Conservation (phyloP, 345 rosid species). For the Eutrema heterophyllum region DNA sequence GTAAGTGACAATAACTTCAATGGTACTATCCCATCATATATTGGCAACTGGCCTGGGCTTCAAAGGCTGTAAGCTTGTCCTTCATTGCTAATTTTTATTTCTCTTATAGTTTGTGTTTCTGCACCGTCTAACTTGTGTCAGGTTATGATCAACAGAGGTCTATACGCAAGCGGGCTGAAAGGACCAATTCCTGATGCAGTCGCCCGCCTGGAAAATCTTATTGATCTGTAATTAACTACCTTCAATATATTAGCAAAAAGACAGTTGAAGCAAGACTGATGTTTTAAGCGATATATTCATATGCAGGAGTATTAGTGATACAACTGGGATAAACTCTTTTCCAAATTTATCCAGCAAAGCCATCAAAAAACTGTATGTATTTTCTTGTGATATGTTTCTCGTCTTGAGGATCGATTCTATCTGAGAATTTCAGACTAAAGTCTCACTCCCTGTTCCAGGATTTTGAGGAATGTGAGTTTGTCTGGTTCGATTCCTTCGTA, state of each 20-base stretch:
- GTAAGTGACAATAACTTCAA: conserved; percentile 60
- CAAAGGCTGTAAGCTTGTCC: conserved; percentile 47
- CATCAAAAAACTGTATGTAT: neutral
- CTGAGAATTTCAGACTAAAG: neutral
- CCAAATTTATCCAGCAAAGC: conserved; percentile 32
- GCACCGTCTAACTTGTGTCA: neutral
- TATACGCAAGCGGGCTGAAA: conserved; percentile 43
- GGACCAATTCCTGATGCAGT: conserved; percentile 44
- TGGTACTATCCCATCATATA: conserved; percentile 53
- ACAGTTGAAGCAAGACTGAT: neutral
- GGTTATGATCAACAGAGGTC: conserved; percentile 10
- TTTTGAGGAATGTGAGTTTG: conserved; percentile 16
- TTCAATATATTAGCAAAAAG: neutral
- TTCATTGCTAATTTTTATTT: neutral
- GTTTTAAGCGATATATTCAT: neutral
- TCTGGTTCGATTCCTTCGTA: conserved; percentile 21
- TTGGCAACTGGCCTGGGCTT: conserved; percentile 53
- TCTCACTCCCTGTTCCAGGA: neutral
- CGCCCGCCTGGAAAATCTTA: conserved; percentile 24
- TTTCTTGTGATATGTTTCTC: neutral
- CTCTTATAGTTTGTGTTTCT: neutral
- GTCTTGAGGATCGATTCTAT: neutral
- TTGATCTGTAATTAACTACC: conserved; percentile 28
- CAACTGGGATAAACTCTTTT: conserved; percentile 21
- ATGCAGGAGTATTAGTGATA: conserved; percentile 48